Base-by-base conservation (phyloP, 225 moss, liverwort and hornwort genomes). In the Anthoceros angustus region DNA sequence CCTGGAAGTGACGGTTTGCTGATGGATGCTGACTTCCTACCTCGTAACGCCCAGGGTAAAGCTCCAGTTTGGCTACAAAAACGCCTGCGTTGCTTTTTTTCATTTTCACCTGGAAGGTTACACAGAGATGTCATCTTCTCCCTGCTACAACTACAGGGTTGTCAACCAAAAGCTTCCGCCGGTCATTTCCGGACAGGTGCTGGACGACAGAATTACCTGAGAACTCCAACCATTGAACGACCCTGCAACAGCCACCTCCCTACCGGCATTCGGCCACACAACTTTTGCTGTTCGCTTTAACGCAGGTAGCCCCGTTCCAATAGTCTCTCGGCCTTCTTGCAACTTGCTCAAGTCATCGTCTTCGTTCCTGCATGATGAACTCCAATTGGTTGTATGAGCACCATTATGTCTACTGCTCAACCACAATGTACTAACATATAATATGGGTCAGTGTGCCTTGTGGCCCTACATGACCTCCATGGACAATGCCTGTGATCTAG, bases 31-130 rank as follows among this genome's bases (percentile, higher is more conserved):
- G 55, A 20, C 14, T 7, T 16, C 41, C 42, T 70, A 79, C 79
- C 79, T 79, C 79, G 68, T 79, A 75, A 39, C 12, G 66, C 24
- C 79, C 79, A 24, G 79, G 79, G 61, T 75, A 66, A 23, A 79
- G 70, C 25, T 69, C 67, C 67, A 79, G 42, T 15, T 75, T 38
- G 42, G 69, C 70, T 20, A 63, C 64, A 70, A 75, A 79, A 38
- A 79, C 79, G 61, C 79, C 79, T 12, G 79, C 75, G 63, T 25
- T 74, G 63, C 72, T 75, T 46, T 70, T 61, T 32, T 69, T 66
- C 75, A 75, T 68, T 64, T 75, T 72, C 2, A 79, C 49, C 79
- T 79, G 79, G 16, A 64, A n/a, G 16, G 16, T n/a, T 7, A 15
- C 16, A 10, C 64, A n/a, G 15, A 38, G 6, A 64, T 64, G 32